Evolutionary conservation across 2,329 filamentous ascomycete genomes (phyloP).

Genomic region (Didymella arachidicola): DNA sequence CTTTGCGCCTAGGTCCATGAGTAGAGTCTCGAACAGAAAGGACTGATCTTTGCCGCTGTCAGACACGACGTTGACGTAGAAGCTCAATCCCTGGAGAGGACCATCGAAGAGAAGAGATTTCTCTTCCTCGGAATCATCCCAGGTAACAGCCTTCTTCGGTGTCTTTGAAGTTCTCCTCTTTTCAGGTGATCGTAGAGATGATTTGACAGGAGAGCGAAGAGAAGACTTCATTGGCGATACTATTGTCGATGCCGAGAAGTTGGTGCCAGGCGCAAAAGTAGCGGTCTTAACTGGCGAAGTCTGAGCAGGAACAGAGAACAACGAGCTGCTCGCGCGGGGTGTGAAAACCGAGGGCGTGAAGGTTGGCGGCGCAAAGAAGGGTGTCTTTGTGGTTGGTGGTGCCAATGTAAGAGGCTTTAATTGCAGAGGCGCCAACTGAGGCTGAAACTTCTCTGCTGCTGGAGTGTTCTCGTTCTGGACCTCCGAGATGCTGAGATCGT

Average conservation of each 20-base stretch:
- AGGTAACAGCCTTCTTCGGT: slow-evolving; percentile 50
- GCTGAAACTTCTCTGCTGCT: slow-evolving; percentile 22
- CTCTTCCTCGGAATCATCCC: slow-evolving; percentile 37
- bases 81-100: slow-evolving; percentile 67
- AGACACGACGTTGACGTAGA: slow-evolving; percentile 83
- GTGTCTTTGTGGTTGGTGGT: slow-evolving; percentile 24
- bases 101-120: slow-evolving; percentile 35
- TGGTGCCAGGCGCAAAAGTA: slow-evolving; percentile 11
- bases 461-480: slow-evolving; percentile 22
- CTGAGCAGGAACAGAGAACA: slow-evolving; percentile 16
- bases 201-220: slow-evolving; percentile 44
- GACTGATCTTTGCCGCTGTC: slow-evolving; percentile 66
- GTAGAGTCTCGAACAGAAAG: slow-evolving; percentile 77
- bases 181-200: slow-evolving; percentile 48
- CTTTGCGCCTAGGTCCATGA: slow-evolving; percentile 81
- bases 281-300: slow-evolving; percentile 16
- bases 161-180: slow-evolving; percentile 40
- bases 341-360: slow-evolving; percentile 20
- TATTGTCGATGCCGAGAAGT: slow-evolving; percentile 22
- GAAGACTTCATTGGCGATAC: slow-evolving; percentile 40
- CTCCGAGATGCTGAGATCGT: slow-evolving; percentile 25
- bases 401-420: slow-evolving; percentile 28
- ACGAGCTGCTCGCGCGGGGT: slow-evolving; percentile 8
- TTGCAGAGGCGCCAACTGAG: slow-evolving; percentile 15
- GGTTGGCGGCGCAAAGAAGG: slow-evolving; percentile 19